Evolutionary conservation across 345 rosid species (phyloP), one percentile per base, ranked within the genome.

Genomic region (Turnera subulata): DNA sequence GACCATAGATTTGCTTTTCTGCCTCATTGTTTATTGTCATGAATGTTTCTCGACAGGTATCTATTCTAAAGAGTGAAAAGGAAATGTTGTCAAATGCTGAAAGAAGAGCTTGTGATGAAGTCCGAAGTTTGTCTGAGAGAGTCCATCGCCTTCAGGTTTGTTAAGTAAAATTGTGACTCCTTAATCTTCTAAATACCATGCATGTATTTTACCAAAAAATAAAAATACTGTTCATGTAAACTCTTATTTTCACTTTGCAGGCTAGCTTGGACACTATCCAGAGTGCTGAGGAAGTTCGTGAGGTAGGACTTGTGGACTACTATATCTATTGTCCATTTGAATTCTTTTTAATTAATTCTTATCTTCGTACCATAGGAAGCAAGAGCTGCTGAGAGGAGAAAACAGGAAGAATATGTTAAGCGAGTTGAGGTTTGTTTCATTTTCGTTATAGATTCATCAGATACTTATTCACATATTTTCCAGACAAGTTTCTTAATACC

Each of bases 71-170:
- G 74, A 82, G 65, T 59, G 96, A 92, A 74, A 92, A 92, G 64
- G 89, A 92, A 53, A 53, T 89, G 66, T 50, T 83, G 59, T 80
- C 86, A 53, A 79, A 81, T 78, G 97, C 99, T 63, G 96, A 89
- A 68, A 85, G 72, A 69, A 81, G 99, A 73, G 99, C 99, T 29
- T 80, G 71, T 59, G 85, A 78, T 73, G 99, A 92, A 82, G 97
- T 89, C 61, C 80, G 73, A 48, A 82, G 80, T 65, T 80, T 89
- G 75, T 83, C 96, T 10, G 86, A 83, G 82, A 80, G 97, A 74
- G 77, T 86, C 47, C 66, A 82, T 56, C 88, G 97, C 29, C 74
- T 86, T 59, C 99, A 92, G 94, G 99, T 85, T 67, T 14, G 55
- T 11, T 12, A 37, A 68, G 58, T 49, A 55, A 32, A 58, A 5